Base-by-base conservation (phyloP, 345 rosid species). In the Mallotus nudiflorus region DNA sequence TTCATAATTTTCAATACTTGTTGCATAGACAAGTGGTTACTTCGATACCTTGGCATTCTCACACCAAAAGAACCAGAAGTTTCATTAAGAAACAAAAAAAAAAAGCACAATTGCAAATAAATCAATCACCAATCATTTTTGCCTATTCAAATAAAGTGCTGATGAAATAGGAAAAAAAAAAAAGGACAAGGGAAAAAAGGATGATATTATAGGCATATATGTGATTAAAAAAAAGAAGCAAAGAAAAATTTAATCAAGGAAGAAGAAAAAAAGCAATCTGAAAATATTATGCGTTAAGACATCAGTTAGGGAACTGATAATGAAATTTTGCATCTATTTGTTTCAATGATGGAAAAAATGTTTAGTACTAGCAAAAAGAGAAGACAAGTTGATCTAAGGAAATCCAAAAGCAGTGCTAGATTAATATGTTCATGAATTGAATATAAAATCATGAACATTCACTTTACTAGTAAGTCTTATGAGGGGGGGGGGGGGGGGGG, bases 11-110 rank as follows among this genome's bases (percentile, higher is more conserved):
- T 19, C 57, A 65, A 48, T 8, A 53, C 11, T 39, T 16, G 28
- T 20, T 48, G 60, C 22, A 69, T 16, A 12, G 46, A 65, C 2
- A 56, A 40, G 46, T 13, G 24, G 39, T 22, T 44, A 40, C 48
- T 15, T 39, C 46, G 60, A 69, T 73, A 20, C 45, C 40, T 58
- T 27, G 13, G 16, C 45, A 58, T 39, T 62, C n/a, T 54, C 50
- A 27, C 25, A 48, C 19, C 31, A 37, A 42, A 64, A n/a, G 3
- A 53, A 51, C 16, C 15, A 63, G 52, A 22, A 29, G n/a, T 44
- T 16, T 40, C 20, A 42, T 64, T 33, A 61, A 57, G 45, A 29
- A 24, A 46, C 42, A 27, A 12, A 46, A 46, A 24, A 46, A 52
- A 27, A 12, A 46, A 46, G 63, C 54, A 48, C 28, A 48, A 62